phyloP scores from a whole-genome alignment of 2,329 filamentous ascomycete genomes.

The Pseudogymnoascus sp. region DNA sequence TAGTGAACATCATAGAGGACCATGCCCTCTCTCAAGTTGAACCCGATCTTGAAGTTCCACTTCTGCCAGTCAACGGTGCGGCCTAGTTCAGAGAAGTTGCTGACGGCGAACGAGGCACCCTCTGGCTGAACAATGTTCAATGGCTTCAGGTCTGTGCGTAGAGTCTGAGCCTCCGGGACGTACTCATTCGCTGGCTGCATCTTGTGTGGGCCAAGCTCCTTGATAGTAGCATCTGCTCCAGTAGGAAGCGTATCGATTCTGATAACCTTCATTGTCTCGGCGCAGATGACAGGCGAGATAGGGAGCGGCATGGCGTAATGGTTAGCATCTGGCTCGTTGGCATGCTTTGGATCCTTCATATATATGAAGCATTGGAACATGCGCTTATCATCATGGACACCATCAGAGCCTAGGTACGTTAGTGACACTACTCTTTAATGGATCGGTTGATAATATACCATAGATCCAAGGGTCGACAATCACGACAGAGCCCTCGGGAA shows the following conservation, averaged over 20 bases:
- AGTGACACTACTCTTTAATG: not conserved
- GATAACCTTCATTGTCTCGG: slow-evolving; percentile 54
- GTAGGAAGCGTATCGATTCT: slow-evolving; percentile 64
- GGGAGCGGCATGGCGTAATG: slow-evolving; percentile 61
- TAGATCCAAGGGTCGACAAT: slow-evolving; percentile 60
- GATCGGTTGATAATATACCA: slow-evolving; percentile 30
- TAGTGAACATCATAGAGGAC: slow-evolving; percentile 61
- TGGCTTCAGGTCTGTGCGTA: slow-evolving; percentile 56
- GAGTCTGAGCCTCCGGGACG: slow-evolving; percentile 52
- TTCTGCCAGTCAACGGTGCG: slow-evolving; percentile 58
- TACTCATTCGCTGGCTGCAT: slow-evolving; percentile 54
- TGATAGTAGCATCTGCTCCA: slow-evolving; percentile 52
- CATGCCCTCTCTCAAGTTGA: slow-evolving; percentile 58
- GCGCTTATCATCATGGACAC: slow-evolving; percentile 38
- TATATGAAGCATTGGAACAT: slow-evolving; percentile 61
- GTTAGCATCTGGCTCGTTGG: slow-evolving; percentile 54
- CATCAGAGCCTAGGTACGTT: slow-evolving; percentile 39
- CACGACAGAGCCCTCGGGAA: slow-evolving; percentile 51
- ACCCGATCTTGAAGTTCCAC: slow-evolving; percentile 53
- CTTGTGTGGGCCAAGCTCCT: slow-evolving; percentile 49
- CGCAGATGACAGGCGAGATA: slow-evolving; percentile 59
- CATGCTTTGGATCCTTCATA: slow-evolving; percentile 53
- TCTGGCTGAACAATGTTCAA: slow-evolving; percentile 58
- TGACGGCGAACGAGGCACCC: slow-evolving; percentile 52
- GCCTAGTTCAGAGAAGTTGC: slow-evolving; percentile 43